Evolutionary conservation across 345 rosid species (phyloP), one percentile per base, ranked within the genome.

Genomic region (Clarkia xantiana): DNA sequence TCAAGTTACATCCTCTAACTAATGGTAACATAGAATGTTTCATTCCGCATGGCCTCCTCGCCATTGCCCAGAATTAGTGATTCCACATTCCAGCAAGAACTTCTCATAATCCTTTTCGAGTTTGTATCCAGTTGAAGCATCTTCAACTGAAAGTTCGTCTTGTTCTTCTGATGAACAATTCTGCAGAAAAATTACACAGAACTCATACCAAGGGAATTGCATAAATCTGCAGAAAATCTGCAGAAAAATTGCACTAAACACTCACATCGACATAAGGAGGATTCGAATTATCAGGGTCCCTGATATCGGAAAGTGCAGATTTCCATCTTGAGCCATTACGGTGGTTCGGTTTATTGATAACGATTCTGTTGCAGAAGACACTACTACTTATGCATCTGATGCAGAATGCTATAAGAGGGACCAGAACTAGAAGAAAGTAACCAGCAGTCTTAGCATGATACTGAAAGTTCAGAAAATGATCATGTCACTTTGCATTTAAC

Each of bases 31-130:
- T 52, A 44, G 16, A 34, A 6, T 38, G 41, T 22, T 14, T 62
- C 44, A 66, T 48, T 62, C 51, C 20, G 55, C 25, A 13, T 45
- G 59, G 19, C 62, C 68, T 47, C 71, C 67, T 0, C 68, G 65
- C 69, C 76, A 58, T 16, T 71, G 56, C 45, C 71, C 76, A 14
- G 25, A 55, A 14, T 54, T 40, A 15, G 51, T 63, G 19, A 67
- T 52, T 42, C 76, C 76, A 42, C 76, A 71, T 50, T 67, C 76
- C 14, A 64, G 54, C 0, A 71, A 56, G 50, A 71, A 71, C n/a
- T 44, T 71, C 45, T 54, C 54, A 55, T 71, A 71, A 40, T 71
- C 76, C 15, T 16, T 40, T 34, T 71, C 62, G 18, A 71, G 69
- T 57, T 63, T 17, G 47, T 67, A 61, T 4, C 52, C 42, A 40